Conservation (phyloP, 1,284 basidiomycete species). For the Tilletia caries region DNA sequence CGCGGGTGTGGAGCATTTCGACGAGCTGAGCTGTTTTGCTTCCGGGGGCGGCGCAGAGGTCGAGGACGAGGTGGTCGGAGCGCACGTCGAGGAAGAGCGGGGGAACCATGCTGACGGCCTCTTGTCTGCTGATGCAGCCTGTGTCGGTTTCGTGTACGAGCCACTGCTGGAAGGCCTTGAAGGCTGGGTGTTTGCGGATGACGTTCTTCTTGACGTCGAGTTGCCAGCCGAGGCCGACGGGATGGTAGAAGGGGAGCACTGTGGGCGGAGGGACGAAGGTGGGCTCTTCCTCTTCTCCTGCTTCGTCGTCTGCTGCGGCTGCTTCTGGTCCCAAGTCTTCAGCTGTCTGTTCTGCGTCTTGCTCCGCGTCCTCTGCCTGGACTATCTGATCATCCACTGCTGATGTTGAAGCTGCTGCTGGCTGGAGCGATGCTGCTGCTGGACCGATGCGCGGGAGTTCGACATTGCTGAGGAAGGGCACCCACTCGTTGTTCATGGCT, state of each 20-base stretch:
- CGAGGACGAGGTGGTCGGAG: slow-evolving; percentile 60
- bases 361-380: background rate
- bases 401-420: background rate
- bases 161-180: slow-evolving; percentile 94
- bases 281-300: background rate
- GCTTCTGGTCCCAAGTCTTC: no score
- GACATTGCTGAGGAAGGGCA: slow-evolving; percentile 72
- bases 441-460: slow-evolving; percentile 60
- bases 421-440: background rate
- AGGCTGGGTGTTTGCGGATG: slow-evolving; percentile 83
- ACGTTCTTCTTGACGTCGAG: slow-evolving; percentile 86
- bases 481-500: slow-evolving; percentile 59
- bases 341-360: background rate
- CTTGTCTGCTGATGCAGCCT: slow-evolving; percentile 92
- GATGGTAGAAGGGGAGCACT: slow-evolving; percentile 81
- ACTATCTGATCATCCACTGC: background rate
- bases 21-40: slow-evolving; percentile 93
- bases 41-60: slow-evolving; percentile 99
- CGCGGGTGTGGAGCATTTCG: slow-evolving; percentile 71
- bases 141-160: slow-evolving; percentile 92
- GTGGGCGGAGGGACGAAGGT: slow-evolving; percentile 64
- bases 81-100: slow-evolving; percentile 92
- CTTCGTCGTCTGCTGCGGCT: background rate
- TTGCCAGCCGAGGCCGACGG: slow-evolving; percentile 90
- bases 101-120: slow-evolving; percentile 98